Base-by-base conservation (phyloP, 192 early-diverging fungal genomes). In the Allomyces macrogynus region DNA sequence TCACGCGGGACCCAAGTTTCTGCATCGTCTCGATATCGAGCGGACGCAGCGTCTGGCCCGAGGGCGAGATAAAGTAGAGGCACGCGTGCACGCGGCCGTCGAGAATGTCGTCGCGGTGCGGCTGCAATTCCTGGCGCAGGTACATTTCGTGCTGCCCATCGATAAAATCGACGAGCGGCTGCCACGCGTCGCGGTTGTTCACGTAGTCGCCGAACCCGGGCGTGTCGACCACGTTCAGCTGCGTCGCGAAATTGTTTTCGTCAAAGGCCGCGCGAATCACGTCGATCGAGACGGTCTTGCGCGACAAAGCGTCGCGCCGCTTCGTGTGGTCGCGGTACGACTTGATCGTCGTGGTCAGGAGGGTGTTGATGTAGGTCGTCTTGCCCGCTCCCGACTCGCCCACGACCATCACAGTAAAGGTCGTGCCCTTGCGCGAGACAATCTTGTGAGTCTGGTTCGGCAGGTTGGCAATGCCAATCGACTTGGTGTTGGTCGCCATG, bases 361-460 rank as follows among this genome's bases (percentile, higher is more conserved):
- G 84, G 20, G 95, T 99, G 84, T 99, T 99, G 83, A 96, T 88
- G 75, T 93, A 99, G 22, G 95, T 99, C 16, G 95, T 92, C 77
- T 99, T 99, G 54, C 95, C 95, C 27, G 90, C 80, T 68, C 95
- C 95, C 66, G 93, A 97, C 78, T 95, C 93, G 67, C 94, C 88
- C 67, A 92, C 89, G 23, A 93, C 93, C 90, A 94, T 93, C 71
- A 99, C 65, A 62, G 92, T 95, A 71, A 93, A 94, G 82, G 90
- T 89, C 62, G 92, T 85, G 42, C 95, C 95, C 74, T 91, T 86
- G 75, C 93, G 86, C 68, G 92, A 92, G 66, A 93, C 95, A 81
- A 99, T 95, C 78, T 90, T 89, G 77, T 99, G 95, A 62, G 87
- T 82, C 79, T 99, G 95, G 81, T 99, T 99, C 65, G 95, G 93